Percentiles rank a stretch among this genome's conserved stretches.
These are phyloP conservation scores for Annulohypoxylon nitens DNA, from an alignment of 495 filamentous ascomycete genomes.

Conservation along the genomic window DNA sequence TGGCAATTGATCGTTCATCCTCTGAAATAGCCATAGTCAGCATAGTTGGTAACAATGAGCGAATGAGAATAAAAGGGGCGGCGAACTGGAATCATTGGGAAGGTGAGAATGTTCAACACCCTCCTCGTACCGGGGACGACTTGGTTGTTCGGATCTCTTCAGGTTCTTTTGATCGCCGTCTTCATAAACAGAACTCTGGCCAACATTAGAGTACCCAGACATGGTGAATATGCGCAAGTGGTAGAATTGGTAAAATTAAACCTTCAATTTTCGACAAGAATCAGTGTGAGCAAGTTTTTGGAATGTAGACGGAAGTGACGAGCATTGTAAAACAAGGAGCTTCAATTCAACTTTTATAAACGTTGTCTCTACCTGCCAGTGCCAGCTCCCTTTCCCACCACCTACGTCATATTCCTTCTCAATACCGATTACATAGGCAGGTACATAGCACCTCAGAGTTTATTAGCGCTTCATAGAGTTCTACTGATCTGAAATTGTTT, in stretches of 20 bases:
- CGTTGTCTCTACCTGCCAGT: background rate
- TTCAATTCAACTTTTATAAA: slow-evolving; percentile 30
- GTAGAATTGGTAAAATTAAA: background rate
- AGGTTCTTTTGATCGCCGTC: slow-evolving; percentile 77
- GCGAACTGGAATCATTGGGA: slow-evolving; percentile 77
- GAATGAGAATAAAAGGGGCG: background rate
- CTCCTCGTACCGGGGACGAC: slow-evolving; percentile 71
- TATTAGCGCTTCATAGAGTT: slow-evolving; percentile 3
- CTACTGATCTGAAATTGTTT: slow-evolving; percentile 11
- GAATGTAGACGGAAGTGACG: background rate
- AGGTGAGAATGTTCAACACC: slow-evolving; percentile 74
- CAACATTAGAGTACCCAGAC: slow-evolving; percentile 59
- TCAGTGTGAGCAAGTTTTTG: background rate
- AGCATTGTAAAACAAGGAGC: background rate
- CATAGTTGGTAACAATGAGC: background rate
- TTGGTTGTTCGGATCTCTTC: slow-evolving; percentile 67
- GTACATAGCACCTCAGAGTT: background rate
- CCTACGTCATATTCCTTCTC: slow-evolving; percentile 42
- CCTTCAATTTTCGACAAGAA: background rate
- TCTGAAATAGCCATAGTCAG: slow-evolving; percentile 60
- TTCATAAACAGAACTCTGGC: slow-evolving; percentile 58
- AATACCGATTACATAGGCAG: slow-evolving; percentile 16
- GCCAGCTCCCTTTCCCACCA: background rate
- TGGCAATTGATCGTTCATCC: slow-evolving; percentile 83
- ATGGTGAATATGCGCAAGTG: slow-evolving; percentile 40